phyloP scores from a whole-genome alignment of 1,284 basidiomycete species.

The Ustilago crameri region DNA sequence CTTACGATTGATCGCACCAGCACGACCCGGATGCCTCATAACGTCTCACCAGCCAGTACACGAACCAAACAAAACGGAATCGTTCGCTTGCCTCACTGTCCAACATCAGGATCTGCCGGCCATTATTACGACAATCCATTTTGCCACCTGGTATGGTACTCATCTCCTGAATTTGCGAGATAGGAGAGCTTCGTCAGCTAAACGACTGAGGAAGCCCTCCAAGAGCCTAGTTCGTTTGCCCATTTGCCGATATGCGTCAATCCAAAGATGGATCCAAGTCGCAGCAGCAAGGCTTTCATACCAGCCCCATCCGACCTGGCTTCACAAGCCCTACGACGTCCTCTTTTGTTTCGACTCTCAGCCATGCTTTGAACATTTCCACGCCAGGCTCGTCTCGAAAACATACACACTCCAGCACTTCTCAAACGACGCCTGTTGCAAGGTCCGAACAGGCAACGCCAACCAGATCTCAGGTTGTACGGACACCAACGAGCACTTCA shows the following conservation, averaged over 20 bases:
- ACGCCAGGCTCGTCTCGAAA: conserved; percentile 11
- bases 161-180: too few species aligned
- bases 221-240: background rate
- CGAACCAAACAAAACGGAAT: too few species aligned
- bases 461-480: background rate
- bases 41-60: too few species aligned
- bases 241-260: conserved; percentile 15
- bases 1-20: too few species aligned
- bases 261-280: conserved; percentile 1
- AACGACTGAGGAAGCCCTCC: background rate
- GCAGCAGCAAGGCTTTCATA: background rate
- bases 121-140: too few species aligned
- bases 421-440: background rate
- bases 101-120: too few species aligned
- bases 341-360: conserved; percentile 30
- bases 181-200: background rate
- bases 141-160: too few species aligned
- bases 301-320: background rate
- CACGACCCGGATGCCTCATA: too few species aligned
- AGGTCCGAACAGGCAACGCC: conserved; percentile 1
- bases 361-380: conserved; percentile 34
- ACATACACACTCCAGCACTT: background rate
- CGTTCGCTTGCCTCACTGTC: too few species aligned
- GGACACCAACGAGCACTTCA: conserved; percentile 3
- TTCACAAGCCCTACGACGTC: conserved; percentile 1